Conservation (phyloP, 805 yeast genomes). For the Jamesozyma hellenica region DNA sequence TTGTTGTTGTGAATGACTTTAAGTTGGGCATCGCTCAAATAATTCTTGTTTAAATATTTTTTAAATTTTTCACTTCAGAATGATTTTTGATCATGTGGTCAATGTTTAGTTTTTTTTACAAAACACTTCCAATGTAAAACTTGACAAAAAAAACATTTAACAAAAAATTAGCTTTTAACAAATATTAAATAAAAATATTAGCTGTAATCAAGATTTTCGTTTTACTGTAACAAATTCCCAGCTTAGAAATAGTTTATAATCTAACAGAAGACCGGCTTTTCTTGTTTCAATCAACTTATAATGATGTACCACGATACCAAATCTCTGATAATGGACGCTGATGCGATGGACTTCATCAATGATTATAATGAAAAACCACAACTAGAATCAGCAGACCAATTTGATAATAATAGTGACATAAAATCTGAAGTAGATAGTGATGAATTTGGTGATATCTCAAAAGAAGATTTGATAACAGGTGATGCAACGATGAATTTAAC, state of each 20-base stretch:
- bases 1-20: too few species aligned
- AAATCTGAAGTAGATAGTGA: neutral
- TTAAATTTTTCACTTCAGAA: neutral
- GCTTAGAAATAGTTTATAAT: too few species aligned
- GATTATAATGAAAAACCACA: conserved; percentile 4
- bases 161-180: too few species aligned
- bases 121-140: neutral
- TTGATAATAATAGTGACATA: neutral
- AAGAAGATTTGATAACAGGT: conserved; percentile 15
- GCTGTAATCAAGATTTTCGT: too few species aligned
- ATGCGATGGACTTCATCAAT: conserved; percentile 18
- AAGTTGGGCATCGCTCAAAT: conserved; percentile 3
- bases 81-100: neutral
- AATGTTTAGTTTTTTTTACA: neutral
- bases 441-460: conserved; percentile 1
- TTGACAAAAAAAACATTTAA: neutral
- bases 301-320: conserved; percentile 3
- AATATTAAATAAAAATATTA: too few species aligned
- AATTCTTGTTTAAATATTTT: neutral
- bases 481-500: conserved; percentile 16
- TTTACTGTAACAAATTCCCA: too few species aligned
- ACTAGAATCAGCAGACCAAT: neutral
- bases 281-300: neutral
- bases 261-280: too few species aligned
- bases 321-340: conserved; percentile 22